Evolutionary conservation across 768 basidiomycete species (phyloP).

Genomic region (Mycena galopus): DNA sequence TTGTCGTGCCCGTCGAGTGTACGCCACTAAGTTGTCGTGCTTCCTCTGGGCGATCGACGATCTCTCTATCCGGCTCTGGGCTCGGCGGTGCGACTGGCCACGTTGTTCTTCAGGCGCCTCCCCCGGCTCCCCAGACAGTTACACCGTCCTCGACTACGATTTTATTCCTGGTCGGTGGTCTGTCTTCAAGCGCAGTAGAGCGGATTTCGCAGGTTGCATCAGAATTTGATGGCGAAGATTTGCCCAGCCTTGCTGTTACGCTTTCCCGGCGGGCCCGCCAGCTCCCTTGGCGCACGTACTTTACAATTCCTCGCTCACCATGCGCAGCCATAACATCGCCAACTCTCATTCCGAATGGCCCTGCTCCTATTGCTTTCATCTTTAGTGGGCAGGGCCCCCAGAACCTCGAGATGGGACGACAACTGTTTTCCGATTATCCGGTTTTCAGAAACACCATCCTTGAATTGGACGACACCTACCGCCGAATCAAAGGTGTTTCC

Average conservation of each 20-base stretch:
- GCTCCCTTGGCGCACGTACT: slow-evolving; percentile 33
- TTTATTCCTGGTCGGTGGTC: slow-evolving; percentile 9
- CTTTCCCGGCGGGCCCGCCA: slow-evolving; percentile 35
- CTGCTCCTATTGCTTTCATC: slow-evolving; percentile 44
- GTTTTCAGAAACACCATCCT: slow-evolving; percentile 46
- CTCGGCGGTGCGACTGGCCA: neutral
- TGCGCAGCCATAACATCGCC: slow-evolving; percentile 25
- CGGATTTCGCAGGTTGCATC: neutral
- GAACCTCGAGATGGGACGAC: slow-evolving; percentile 49
- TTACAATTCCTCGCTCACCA: neutral
- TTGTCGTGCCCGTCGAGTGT: neutral
- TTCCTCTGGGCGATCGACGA: neutral
- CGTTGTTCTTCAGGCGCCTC: neutral
- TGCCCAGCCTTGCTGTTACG: neutral
- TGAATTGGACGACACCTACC: slow-evolving; percentile 44
- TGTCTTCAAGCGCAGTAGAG: slow-evolving; percentile 5
- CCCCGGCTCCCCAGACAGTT: neutral
- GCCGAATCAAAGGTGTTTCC: slow-evolving; percentile 38
- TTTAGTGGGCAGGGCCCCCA: slow-evolving; percentile 53
- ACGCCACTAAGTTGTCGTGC: neutral
- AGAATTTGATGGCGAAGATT: neutral
- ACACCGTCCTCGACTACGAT: neutral
- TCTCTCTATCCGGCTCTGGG: neutral
- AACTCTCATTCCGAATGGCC: slow-evolving; percentile 25
- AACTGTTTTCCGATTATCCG: slow-evolving; percentile 41